Conservation (phyloP, 208 protist species). For the Leishmania major region DNA sequence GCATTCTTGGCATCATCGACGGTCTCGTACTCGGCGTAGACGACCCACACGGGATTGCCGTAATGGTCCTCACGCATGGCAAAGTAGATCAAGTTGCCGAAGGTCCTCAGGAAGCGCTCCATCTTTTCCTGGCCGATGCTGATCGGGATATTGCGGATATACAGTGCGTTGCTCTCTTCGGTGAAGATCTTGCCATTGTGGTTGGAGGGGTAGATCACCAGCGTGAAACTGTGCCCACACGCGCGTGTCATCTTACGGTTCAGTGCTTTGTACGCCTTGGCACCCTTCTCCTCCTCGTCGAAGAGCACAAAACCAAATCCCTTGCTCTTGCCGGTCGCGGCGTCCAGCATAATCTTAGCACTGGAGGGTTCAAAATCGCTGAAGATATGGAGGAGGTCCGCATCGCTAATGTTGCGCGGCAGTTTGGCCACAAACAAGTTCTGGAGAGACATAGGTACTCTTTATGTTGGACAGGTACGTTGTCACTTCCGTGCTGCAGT, state of each 20-base stretch:
- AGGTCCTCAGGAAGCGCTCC: conserved; percentile 63
- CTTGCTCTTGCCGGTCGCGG: conserved; percentile 86
- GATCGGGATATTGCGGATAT: conserved; percentile 83
- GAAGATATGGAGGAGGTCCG: conserved; percentile 71
- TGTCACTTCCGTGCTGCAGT: background rate
- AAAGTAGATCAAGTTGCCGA: conserved; percentile 69
- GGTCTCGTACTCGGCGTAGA: conserved; percentile 81
- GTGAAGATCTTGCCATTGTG: conserved; percentile 61
- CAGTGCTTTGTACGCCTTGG: conserved; percentile 61
- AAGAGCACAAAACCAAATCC: conserved; percentile 98
- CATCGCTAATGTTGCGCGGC: conserved; percentile 72
- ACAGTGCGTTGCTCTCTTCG: conserved; percentile 57
- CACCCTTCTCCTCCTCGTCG: conserved; percentile 78
- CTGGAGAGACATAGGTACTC: conserved; percentile 36
- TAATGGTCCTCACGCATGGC: conserved; percentile 84
- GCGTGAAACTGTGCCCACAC: conserved; percentile 60
- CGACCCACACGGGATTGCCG: conserved; percentile 82
- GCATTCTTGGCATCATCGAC: conserved; percentile 62
- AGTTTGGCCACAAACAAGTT: conserved; percentile 91
- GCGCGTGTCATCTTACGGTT: conserved; percentile 54
- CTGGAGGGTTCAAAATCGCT: conserved; percentile 79
- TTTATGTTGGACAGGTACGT: no score
- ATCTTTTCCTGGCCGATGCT: conserved; percentile 53
- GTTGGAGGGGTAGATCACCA: conserved; percentile 83
- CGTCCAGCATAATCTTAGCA: conserved; percentile 86